Base-by-base conservation (phyloP, 176 grass and related monocot genomes). In the Zoysia japonica region DNA sequence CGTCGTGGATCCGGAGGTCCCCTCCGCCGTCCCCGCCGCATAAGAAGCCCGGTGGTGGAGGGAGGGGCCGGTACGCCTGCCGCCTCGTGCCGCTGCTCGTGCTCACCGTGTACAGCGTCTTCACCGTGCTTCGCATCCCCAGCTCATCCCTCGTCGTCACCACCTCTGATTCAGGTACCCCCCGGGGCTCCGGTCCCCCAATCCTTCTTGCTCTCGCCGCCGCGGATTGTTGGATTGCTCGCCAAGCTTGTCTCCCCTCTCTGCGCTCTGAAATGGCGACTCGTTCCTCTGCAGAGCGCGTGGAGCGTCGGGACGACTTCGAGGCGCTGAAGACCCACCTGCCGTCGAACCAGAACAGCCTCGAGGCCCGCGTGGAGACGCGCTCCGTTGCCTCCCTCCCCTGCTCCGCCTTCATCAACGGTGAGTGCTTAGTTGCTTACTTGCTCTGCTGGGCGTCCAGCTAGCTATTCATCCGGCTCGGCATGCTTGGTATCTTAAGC, bases 261-360 rank as follows among this genome's bases (percentile, higher is more conserved):
- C 61, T 46, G 16, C 42, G 47, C 52, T 74, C 16, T 59, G 65
- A 80, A 85, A 63, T 81, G 82, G 67, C 67, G 65, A 56, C 40
- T 66, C 20, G 59, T 47, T 60, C 55, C 35, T 79, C 11, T 28
- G 51, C 75, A 90, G 84, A 90, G 79, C 80, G 76, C 76, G 76
- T 83, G 70, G 88, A 84, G 38, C 47, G 80, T 71, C 82, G 82
- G 20, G 83, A 83, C 69, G 90, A 96, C 35, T 54, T 87, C 47
- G 87, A 92, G 78, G 76, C 87, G 76, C 83, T 96, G 75, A 92
- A 88, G 93, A 96, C 93, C 41, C 93, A 96, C 86, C 82, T 96
- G 68, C 85, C 85, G 60, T 89, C 87, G 16, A 87, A 88, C 44
- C 82, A 68, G 61, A 87, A 85, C 74, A 37, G 77, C 40, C 86